Evolutionary conservation across 257 asterid genomes (phyloP).

Genomic region (Apocynum venetum): DNA sequence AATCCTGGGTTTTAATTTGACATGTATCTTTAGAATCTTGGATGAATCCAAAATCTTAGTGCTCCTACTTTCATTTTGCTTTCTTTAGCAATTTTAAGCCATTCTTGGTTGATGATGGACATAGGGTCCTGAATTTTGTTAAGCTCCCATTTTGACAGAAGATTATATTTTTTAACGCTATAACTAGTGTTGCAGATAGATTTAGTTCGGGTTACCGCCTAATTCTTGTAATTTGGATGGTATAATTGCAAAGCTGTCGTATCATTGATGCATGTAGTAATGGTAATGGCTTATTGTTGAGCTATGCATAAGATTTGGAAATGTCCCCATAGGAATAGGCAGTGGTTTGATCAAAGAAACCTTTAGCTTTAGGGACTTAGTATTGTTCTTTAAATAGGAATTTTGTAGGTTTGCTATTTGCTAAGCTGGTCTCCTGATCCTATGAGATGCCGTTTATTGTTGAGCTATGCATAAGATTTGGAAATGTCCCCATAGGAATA

Average conservation of each 20-base stretch:
- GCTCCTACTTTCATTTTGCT: no score
- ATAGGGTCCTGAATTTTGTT: neutral
- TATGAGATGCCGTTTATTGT: neutral
- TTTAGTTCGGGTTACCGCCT: neutral
- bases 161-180: neutral
- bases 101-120: neutral
- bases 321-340: neutral
- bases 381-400: neutral
- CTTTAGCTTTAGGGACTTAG: neutral
- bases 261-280: neutral
- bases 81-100: neutral
- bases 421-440: neutral
- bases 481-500: neutral
- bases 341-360: neutral
- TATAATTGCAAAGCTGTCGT: neutral
- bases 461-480: neutral
- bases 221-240: neutral
- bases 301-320: neutral
- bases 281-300: neutral
- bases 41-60: neutral
- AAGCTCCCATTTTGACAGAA: neutral
- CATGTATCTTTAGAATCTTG: neutral
- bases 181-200: neutral
- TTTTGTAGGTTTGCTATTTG: neutral
- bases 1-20: neutral